Conservation (phyloP, 345 rosid species). For the Pugionium cornutum region DNA sequence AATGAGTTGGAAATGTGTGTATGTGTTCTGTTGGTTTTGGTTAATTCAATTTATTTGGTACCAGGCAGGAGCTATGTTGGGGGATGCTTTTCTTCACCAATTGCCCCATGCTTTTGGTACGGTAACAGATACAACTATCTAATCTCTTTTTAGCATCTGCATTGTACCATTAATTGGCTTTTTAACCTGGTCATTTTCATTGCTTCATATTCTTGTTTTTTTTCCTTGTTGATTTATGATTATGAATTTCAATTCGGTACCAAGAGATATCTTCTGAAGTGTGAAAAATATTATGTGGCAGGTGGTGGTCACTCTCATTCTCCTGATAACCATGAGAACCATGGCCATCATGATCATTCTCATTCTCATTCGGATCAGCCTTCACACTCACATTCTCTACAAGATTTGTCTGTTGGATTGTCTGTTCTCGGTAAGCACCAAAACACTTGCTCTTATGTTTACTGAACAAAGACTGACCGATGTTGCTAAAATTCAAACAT, state of each 20-base stretch:
- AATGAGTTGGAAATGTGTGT: neutral
- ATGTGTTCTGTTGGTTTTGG: neutral
- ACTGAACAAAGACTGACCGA: neutral
- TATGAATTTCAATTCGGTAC: neutral
- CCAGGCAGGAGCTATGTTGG: slow-evolving; percentile 98
- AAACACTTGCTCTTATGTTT: slow-evolving; percentile 6
- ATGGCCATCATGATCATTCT: slow-evolving; percentile 50
- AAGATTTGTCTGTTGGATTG: slow-evolving; percentile 88
- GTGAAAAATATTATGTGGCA: slow-evolving; percentile 39
- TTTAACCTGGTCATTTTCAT: neutral
- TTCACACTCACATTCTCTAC: slow-evolving; percentile 66
- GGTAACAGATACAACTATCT: slow-evolving; percentile 4
- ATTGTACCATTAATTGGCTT: neutral
- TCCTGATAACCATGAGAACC: slow-evolving; percentile 55
- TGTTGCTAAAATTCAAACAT: slow-evolving; percentile 31
- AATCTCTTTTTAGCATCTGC: neutral
- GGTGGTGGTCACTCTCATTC: slow-evolving; percentile 88
- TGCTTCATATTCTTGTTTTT: neutral
- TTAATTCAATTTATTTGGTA: slow-evolving; percentile 30
- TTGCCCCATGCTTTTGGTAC: slow-evolving; percentile 98
- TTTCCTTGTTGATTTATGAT: neutral
- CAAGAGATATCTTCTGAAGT: slow-evolving; percentile 1
- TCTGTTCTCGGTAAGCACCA: slow-evolving; percentile 69
- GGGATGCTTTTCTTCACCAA: slow-evolving; percentile 99
- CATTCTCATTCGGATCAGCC: slow-evolving; percentile 51